Evolutionary conservation across 495 filamentous ascomycete genomes (phyloP).

Genomic region (Xylaria nigripes): DNA sequence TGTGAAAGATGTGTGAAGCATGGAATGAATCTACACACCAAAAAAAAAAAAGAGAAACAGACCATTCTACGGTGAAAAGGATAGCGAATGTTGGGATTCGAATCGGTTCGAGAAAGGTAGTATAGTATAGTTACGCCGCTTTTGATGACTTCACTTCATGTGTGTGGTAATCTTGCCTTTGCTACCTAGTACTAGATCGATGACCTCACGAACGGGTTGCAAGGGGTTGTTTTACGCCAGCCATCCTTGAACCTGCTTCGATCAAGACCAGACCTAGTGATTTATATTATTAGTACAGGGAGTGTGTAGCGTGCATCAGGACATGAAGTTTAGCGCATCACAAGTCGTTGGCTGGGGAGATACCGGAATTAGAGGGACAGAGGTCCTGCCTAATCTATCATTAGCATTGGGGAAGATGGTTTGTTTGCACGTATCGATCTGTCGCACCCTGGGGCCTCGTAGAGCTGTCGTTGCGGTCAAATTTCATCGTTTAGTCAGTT

Average conservation of each 20-base stretch:
- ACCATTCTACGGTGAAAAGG: too few species aligned
- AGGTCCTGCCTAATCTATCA: too few species aligned
- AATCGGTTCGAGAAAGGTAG: too few species aligned
- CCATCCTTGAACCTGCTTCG: background rate
- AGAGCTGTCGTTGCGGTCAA: background rate
- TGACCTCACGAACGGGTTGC: slow-evolving; percentile 20
- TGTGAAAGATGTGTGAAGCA: too few species aligned
- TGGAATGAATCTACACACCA: too few species aligned
- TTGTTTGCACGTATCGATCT: background rate
- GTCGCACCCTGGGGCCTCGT: background rate
- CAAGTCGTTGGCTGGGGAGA: background rate
- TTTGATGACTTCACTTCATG: slow-evolving; percentile 12
- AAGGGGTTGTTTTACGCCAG: background rate
- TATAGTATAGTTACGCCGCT: background rate
- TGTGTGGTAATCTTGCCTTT: background rate
- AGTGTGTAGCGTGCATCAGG: background rate
- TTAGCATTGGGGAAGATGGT: too few species aligned
- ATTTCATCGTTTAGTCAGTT: background rate
- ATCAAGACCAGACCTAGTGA: background rate
- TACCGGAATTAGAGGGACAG: too few species aligned
- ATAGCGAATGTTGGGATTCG: too few species aligned
- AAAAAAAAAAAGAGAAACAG: too few species aligned
- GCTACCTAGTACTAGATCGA: slow-evolving; percentile 11
- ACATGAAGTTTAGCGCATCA: background rate
- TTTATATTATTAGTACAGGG: background rate